Percentiles rank a stretch among this genome's conserved stretches.
These are phyloP conservation scores for Sphagnum tenellum DNA, from an alignment of 225 moss, liverwort and hornwort genomes.

Conservation along the genomic window DNA sequence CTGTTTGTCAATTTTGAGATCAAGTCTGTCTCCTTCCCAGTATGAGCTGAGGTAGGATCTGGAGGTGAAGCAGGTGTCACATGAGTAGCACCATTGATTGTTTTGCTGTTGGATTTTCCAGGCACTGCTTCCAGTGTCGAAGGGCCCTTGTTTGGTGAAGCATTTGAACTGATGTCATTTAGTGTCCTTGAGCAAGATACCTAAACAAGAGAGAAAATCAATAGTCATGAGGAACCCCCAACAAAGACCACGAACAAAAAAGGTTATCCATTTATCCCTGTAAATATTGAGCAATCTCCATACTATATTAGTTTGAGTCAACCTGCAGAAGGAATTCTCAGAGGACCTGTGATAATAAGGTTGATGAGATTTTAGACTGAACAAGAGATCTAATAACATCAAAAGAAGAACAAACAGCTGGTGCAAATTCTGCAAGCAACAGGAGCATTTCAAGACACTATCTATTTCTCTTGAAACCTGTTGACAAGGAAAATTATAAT, in stretches of 20 bases:
- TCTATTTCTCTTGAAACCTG: too few species aligned
- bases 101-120: conserved; percentile 22
- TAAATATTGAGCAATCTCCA: background rate
- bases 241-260: background rate
- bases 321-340: background rate
- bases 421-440: too few species aligned
- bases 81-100: conserved; percentile 19
- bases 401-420: too few species aligned
- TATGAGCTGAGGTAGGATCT: conserved; percentile 24
- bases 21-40: conserved; percentile 30
- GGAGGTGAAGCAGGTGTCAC: conserved; percentile 20
- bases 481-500: too few species aligned
- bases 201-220: conserved; percentile 16
- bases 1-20: conserved; percentile 53
- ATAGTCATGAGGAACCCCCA: background rate
- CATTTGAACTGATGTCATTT: conserved; percentile 36
- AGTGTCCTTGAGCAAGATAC: conserved; percentile 59
- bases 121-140: conserved; percentile 49
- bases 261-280: background rate
- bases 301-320: background rate
- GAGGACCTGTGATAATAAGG: too few species aligned
- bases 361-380: too few species aligned
- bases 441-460: too few species aligned
- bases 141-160: conserved; percentile 46
- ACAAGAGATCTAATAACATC: too few species aligned